These are phyloP conservation scores for Phaeosphaeria sp. DNA, from an alignment of 2,329 filamentous ascomycete species.

Conservation along the genomic window DNA sequence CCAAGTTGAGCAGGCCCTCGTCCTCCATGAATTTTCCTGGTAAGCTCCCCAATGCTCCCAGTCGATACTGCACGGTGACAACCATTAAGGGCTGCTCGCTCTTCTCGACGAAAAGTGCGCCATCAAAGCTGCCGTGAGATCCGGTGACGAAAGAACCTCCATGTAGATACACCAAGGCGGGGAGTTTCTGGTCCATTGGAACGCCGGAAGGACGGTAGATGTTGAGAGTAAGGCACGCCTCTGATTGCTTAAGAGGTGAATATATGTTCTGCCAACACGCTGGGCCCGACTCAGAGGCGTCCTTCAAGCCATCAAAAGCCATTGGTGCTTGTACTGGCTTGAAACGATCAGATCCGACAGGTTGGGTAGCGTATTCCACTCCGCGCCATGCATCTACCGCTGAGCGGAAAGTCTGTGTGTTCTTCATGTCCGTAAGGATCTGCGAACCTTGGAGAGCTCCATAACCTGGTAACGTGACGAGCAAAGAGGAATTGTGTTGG, in stretches of 20 bases:
- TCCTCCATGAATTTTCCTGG: conserved; percentile 43
- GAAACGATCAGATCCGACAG: conserved; percentile 51
- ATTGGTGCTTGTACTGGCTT: conserved; percentile 50
- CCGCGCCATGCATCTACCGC: conserved; percentile 58
- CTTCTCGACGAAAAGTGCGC: conserved; percentile 40
- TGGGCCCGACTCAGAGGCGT: conserved; percentile 51
- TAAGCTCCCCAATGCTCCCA: conserved; percentile 42
- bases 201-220: conserved; percentile 38
- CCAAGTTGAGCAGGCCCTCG: conserved; percentile 42
- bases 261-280: conserved; percentile 54
- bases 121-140: conserved; percentile 41
- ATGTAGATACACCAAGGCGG: conserved; percentile 40
- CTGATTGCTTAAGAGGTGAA: conserved; percentile 29
- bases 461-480: conserved; percentile 48
- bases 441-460: conserved; percentile 51
- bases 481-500: conserved; percentile 21
- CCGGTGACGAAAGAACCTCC: conserved; percentile 41
- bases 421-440: conserved; percentile 43
- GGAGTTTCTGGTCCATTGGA: conserved; percentile 34
- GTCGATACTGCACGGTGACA: conserved; percentile 44
- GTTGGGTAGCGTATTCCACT: conserved; percentile 55
- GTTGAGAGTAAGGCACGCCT: conserved; percentile 44
- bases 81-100: conserved; percentile 41
- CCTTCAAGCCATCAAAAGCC: conserved; percentile 50
- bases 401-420: conserved; percentile 37